Percentiles rank a stretch among this genome's conserved stretches.
Evolutionary conservation across 1,284 basidiomycete genomes (phyloP).

Genomic region (Cutaneotrichosporon sp.): DNA sequence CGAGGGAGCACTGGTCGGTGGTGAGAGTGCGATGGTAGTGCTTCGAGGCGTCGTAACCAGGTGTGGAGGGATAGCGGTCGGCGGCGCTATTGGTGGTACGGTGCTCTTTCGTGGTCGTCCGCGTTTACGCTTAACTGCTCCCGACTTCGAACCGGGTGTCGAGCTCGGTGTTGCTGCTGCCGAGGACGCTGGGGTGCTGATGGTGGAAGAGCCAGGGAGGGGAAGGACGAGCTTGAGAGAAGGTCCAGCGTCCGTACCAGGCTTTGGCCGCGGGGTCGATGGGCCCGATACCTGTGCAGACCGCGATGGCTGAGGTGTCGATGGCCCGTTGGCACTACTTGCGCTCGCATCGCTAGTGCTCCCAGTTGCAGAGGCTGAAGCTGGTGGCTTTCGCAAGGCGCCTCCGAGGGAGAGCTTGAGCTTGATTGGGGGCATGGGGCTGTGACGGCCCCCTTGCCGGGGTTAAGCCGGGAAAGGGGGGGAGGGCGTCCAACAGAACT

Average conservation of each 20-base stretch:
- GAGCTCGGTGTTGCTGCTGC: slow-evolving; percentile 11
- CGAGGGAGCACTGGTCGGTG: slow-evolving; percentile 1
- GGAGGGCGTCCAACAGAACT: not conserved
- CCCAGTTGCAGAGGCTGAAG: too few relatives aligned
- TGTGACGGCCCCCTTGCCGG: not conserved
- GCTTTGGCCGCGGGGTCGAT: not conserved
- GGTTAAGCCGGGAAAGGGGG: not conserved
- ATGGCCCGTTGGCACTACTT: not conserved
- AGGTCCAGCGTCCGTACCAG: not conserved
- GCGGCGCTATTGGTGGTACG: slow-evolving; percentile 1
- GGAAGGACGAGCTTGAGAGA: not conserved
- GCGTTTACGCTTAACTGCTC: slow-evolving; percentile 10
- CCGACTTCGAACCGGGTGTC: slow-evolving; percentile 16
- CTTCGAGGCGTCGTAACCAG: slow-evolving; percentile 8
- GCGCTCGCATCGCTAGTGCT: not conserved
- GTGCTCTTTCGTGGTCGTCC: slow-evolving; percentile 12
- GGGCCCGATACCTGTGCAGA: not conserved
- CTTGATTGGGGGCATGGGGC: slow-evolving; percentile 33
- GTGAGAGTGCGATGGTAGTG: not conserved
- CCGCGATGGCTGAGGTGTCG: not conserved
- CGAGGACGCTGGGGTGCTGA: slow-evolving; percentile 3
- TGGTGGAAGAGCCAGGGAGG: not conserved
- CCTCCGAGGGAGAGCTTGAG: slow-evolving; percentile 33
- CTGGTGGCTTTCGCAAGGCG: too few relatives aligned
- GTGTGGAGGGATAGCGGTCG: slow-evolving; percentile 19